Evolutionary conservation across 2,329 filamentous ascomycete species (phyloP).

Genomic region (Colletotrichum sublineola): DNA sequence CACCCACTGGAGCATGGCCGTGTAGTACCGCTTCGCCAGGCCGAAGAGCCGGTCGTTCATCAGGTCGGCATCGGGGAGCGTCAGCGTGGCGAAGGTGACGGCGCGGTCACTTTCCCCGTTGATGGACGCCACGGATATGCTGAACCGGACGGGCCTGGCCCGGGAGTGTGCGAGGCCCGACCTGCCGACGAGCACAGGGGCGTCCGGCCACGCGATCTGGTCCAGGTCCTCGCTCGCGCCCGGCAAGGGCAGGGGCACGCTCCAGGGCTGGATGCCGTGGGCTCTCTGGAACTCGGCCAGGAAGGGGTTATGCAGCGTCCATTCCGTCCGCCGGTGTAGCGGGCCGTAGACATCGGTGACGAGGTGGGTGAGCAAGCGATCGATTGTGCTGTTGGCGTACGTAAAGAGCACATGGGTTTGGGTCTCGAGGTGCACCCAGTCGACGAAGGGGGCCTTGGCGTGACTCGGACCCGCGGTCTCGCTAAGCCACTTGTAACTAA

Average conservation of each 20-base stretch:
- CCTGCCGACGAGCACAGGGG: neutral
- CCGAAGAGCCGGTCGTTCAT: conserved; percentile 1
- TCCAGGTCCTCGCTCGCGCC: conserved; percentile 1
- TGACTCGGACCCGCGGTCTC: neutral
- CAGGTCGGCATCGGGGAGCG: neutral
- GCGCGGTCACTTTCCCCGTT: neutral
- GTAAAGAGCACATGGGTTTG: neutral
- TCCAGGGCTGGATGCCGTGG: neutral
- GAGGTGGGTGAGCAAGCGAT: conserved; percentile 9
- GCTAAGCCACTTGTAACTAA: conserved; percentile 10
- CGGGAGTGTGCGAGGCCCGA: neutral
- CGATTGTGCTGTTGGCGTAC: neutral
- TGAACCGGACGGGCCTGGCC: neutral
- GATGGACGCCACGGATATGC: neutral
- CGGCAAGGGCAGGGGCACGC: neutral
- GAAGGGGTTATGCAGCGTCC: conserved; percentile 20
- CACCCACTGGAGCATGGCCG: conserved; percentile 14
- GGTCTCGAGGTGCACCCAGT: conserved; percentile 17
- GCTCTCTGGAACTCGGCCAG: conserved; percentile 12
- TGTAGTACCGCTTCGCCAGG: conserved; percentile 11
- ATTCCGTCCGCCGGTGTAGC: neutral
- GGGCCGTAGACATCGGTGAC: conserved; percentile 9
- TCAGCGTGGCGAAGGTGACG: neutral
- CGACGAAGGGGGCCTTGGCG: conserved; percentile 2
- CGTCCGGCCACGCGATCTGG: conserved; percentile 7